Base-by-base conservation (phyloP, 768 basidiomycete genomes). In the Cyclocybe cylindracea region DNA sequence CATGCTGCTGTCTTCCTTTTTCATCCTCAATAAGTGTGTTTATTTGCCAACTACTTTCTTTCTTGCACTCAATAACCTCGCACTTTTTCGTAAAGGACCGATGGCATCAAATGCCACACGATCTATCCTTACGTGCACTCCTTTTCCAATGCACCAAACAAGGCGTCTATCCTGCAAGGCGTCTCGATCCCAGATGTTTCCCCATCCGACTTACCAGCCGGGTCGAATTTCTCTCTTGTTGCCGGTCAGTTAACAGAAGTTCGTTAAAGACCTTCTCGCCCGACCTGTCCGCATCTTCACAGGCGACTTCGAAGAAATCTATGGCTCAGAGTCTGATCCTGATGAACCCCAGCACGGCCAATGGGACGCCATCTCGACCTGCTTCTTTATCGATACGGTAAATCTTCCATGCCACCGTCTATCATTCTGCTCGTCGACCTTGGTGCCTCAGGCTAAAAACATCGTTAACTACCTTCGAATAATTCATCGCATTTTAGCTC, bases 361-460 rank as follows among this genome's bases (percentile, higher is more conserved):
- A 58, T 98, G 93, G 93, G 85, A 96, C 57, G 90, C 89, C 0
- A 79, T 98, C 6, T 68, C 97, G 57, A 98, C 94, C 1, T 98
- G 94, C 65, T 98, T 98, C 78, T 98, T 98, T 75, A 87, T 98
- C 44, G 95, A 99, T 63, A 97, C 94, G 3, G 94, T 93, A 59
- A 55, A 80, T 61, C 11, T 14, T 4, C 36, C 33, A 44, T 13
- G 24, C 33, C 34, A 10, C 7, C n/a, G 16, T 44, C 8, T 32
- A 44, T 37, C 18, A 24, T 33, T 29, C 13, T 18, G n/a, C 36
- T 7, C 7, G 18, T 50, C 11, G 29, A 31, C 32, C 4, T 33
- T 48, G 10, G 46, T 14, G 9, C 5, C 18, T 29, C 3, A 94
- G 90, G 92, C 94, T 1, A 89, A 94, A 62, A 96, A 98, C 64